Percentiles rank a stretch among this genome's conserved stretches.
phyloP scores from a whole-genome alignment of 2,329 filamentous ascomycete genomes.

The Botryotinia narcissicola region DNA sequence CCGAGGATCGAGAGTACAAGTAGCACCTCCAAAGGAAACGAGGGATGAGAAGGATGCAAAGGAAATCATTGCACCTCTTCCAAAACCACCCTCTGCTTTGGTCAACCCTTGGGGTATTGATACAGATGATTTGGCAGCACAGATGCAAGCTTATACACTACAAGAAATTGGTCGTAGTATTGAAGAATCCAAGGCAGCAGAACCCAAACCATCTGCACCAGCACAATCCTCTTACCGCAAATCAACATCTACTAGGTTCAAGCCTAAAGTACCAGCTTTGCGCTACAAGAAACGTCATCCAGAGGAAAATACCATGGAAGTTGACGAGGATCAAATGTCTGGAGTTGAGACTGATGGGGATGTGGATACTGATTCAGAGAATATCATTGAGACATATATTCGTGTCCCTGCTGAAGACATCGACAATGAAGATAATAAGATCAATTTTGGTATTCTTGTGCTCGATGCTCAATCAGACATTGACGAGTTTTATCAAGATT shows the following conservation, averaged over 20 bases:
- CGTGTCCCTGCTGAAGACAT: conserved; percentile 60
- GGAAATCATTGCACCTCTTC: not conserved
- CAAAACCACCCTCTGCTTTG: conserved; percentile 28
- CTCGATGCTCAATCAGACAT: conserved; percentile 41
- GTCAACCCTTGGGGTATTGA: conserved; percentile 41
- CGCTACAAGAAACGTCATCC: conserved; percentile 58
- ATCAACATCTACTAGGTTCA: conserved; percentile 44
- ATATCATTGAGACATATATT: conserved; percentile 63
- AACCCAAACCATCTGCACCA: conserved; percentile 20
- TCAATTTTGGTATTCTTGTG: conserved; percentile 45
- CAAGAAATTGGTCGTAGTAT: conserved; percentile 49
- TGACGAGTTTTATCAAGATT: conserved; percentile 58
- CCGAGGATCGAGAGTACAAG: conserved; percentile 24
- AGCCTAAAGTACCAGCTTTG: conserved; percentile 54
- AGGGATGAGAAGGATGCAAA: not conserved
- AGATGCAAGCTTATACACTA: conserved; percentile 59
- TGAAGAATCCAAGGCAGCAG: conserved; percentile 26
- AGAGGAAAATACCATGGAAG: conserved; percentile 35
- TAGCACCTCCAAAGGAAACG: not conserved
- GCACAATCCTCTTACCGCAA: conserved; percentile 19
- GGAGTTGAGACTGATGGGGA: conserved; percentile 46
- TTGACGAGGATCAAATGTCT: conserved; percentile 31
- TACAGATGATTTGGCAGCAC: conserved; percentile 48
- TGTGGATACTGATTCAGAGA: conserved; percentile 52
- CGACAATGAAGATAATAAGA: conserved; percentile 46